phyloP scores from a whole-genome alignment of 768 basidiomycete genomes.

The Kwoniella europaea region DNA sequence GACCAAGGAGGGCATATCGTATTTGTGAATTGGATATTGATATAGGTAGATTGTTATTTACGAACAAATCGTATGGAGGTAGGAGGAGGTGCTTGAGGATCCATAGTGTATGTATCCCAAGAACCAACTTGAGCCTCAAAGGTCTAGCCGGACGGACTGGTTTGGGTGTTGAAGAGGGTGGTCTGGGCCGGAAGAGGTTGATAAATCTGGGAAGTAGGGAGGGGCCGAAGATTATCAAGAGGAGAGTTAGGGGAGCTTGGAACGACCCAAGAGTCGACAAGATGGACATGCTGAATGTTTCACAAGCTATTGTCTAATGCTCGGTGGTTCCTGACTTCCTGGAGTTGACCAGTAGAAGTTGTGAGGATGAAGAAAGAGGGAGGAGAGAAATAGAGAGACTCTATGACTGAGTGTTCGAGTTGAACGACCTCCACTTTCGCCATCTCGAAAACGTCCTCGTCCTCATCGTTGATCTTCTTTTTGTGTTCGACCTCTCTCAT shows the following conservation, averaged over 20 bases:
- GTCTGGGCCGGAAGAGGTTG: constrained; percentile 16
- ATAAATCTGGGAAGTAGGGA: constrained; percentile 33
- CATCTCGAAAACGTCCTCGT: not conserved
- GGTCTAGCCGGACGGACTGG: constrained; percentile 1
- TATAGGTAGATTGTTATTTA: constrained; percentile 37
- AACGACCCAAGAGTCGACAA: constrained; percentile 25
- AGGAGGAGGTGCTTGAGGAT: constrained; percentile 30
- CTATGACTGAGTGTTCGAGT: not conserved
- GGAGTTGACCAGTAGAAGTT: too few species aligned
- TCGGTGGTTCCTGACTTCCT: too few species aligned
- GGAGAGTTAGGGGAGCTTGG: constrained; percentile 33
- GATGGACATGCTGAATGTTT: constrained; percentile 12
- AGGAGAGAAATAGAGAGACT: not conserved
- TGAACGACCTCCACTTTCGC: constrained; percentile 10
- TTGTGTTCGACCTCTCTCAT: not conserved
- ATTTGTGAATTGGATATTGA: constrained; percentile 29
- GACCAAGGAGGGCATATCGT: constrained; percentile 24
- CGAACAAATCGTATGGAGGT: constrained; percentile 50
- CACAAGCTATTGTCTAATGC: not conserved
- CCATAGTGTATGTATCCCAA: constrained; percentile 37
- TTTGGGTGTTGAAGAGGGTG: constrained; percentile 12
- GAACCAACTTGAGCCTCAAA: constrained; percentile 29
- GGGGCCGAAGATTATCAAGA: constrained; percentile 41
- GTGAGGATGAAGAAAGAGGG: not conserved
- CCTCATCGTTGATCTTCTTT: not conserved